These are phyloP conservation scores for Sungouiozyma intestinalis DNA, from an alignment of 805 yeast species.

Conservation along the genomic window DNA sequence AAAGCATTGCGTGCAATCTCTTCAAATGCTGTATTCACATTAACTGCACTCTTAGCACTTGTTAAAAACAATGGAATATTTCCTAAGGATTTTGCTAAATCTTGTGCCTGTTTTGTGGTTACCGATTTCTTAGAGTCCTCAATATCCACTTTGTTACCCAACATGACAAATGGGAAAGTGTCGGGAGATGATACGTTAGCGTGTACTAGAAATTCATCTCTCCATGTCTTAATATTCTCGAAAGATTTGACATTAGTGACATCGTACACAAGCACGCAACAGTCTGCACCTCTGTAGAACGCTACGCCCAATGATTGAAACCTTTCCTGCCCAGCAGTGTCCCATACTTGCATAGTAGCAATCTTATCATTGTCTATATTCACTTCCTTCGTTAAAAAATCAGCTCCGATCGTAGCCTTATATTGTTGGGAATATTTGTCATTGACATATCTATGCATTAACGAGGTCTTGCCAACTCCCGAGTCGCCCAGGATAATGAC, in stretches of 20 bases:
- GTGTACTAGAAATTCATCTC: slow-evolving; percentile 89
- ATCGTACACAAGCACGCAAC: slow-evolving; percentile 92
- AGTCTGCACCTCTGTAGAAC: slow-evolving; percentile 94
- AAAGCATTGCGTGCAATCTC: slow-evolving; percentile 91
- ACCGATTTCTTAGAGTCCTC: slow-evolving; percentile 81
- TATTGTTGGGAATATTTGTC: slow-evolving; percentile 91
- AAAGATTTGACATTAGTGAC: slow-evolving; percentile 91
- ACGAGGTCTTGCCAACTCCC: slow-evolving; percentile 94
- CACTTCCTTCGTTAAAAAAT: slow-evolving; percentile 86
- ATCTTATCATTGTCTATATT: slow-evolving; percentile 58
- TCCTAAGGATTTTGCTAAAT: slow-evolving; percentile 51
- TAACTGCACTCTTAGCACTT: slow-evolving; percentile 93
- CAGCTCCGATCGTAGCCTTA: slow-evolving; percentile 97
- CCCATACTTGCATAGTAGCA: slow-evolving; percentile 75
- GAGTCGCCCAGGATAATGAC: slow-evolving; percentile 94
- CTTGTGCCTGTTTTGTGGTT: slow-evolving; percentile 48
- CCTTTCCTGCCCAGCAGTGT: slow-evolving; percentile 97
- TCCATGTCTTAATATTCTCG: slow-evolving; percentile 83
- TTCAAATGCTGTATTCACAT: slow-evolving; percentile 92
- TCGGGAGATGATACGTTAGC: slow-evolving; percentile 91
- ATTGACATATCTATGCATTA: slow-evolving; percentile 95
- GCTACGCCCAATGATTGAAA: slow-evolving; percentile 96
- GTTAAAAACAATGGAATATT: slow-evolving; percentile 91
- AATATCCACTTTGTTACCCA: slow-evolving; percentile 91
- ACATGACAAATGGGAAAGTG: slow-evolving; percentile 87